Conservation (phyloP, 768 basidiomycete species). For the Lactarius hengduanensis region DNA sequence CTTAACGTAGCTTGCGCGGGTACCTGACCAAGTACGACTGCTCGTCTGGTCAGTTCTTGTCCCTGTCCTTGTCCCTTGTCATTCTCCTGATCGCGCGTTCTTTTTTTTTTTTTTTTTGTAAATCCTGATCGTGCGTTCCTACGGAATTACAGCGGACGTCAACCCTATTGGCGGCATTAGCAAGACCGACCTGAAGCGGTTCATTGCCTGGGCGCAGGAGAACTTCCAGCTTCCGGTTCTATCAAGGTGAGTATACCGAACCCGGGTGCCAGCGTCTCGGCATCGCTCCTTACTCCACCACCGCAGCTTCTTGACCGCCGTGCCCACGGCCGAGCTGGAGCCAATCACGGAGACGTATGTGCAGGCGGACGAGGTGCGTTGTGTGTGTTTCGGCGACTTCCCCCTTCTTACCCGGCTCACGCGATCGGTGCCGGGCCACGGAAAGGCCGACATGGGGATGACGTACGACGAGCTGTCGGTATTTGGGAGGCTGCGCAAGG, state of each 20-base stretch:
- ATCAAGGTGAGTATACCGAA: constrained; percentile 49
- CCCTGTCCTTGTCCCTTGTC: neutral
- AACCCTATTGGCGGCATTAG: constrained; percentile 99
- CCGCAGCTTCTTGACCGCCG: constrained; percentile 81
- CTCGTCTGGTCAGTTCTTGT: constrained; percentile 61
- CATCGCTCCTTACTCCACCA: neutral
- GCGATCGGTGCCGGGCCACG: neutral
- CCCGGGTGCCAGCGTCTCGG: neutral
- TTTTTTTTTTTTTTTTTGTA: too few species aligned
- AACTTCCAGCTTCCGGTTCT: constrained; percentile 86
- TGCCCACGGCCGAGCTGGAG: constrained; percentile 95
- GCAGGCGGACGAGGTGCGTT: constrained; percentile 86
- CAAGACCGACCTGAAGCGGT: constrained; percentile 95
- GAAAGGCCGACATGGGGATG: constrained; percentile 97
- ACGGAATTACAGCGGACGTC: constrained; percentile 68
- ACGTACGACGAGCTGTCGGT: constrained; percentile 95
- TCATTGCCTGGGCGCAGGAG: constrained; percentile 80
- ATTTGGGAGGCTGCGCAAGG: constrained; percentile 90
- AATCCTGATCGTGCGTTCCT: constrained; percentile 22
- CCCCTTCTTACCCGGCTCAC: constrained; percentile 10
- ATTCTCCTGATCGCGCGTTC: constrained; percentile 22
- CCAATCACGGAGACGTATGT: constrained; percentile 93
- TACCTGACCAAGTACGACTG: constrained; percentile 99
- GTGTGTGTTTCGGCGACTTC: neutral
- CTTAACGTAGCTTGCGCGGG: constrained; percentile 69